Evolutionary conservation across 2,329 filamentous ascomycete genomes (phyloP).

Genomic region (Reticulascus tulasneorum): DNA sequence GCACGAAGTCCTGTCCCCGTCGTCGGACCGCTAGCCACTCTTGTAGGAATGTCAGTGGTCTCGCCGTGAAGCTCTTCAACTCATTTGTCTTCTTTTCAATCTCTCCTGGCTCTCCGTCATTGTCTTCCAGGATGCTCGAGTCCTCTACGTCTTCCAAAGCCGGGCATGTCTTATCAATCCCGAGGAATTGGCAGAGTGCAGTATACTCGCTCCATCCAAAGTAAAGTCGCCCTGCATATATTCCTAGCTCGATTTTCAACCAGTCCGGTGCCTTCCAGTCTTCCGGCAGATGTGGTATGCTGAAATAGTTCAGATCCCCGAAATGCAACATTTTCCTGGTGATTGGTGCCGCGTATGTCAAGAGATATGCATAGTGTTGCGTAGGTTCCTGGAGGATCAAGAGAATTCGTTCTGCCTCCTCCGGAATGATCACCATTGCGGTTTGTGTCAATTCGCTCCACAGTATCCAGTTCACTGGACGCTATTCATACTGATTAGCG

Average conservation of each 20-base stretch:
- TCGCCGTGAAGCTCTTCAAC: constrained; percentile 20
- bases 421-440: constrained; percentile 56
- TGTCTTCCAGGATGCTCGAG: not conserved
- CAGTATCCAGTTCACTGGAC: constrained; percentile 58
- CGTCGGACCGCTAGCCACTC: constrained; percentile 55
- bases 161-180: constrained; percentile 16
- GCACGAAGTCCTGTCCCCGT: constrained; percentile 51
- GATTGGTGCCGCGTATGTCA: constrained; percentile 57
- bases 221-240: constrained; percentile 59
- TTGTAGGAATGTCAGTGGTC: constrained; percentile 43
- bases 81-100: not conserved
- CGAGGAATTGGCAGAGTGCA: constrained; percentile 27
- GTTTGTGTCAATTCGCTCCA: constrained; percentile 44
- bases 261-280: constrained; percentile 42
- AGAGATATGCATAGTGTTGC: constrained; percentile 37
- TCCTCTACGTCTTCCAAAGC: constrained; percentile 2
- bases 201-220: constrained; percentile 46
- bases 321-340: constrained; percentile 59
- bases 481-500: constrained; percentile 17
- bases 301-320: constrained; percentile 48
- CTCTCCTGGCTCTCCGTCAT: not conserved
- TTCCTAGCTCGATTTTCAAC: constrained; percentile 55
- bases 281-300: constrained; percentile 41
- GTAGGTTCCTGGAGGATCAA: constrained; percentile 29
- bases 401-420: constrained; percentile 58